phyloP scores from a whole-genome alignment of 1,139 yeast genomes.

The Lodderomyces margitis region DNA sequence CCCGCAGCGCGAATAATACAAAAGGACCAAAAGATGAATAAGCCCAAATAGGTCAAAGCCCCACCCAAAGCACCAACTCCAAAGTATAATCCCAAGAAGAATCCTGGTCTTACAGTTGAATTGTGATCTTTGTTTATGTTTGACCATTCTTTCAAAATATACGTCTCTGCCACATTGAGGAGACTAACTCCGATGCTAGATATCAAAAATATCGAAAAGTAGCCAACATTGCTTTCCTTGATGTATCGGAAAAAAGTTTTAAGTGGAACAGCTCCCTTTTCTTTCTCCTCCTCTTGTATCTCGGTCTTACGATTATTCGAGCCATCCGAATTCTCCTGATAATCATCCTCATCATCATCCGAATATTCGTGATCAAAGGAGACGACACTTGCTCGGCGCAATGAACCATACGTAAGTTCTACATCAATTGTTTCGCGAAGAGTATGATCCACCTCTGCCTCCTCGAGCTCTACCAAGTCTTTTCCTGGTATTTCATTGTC shows the following conservation, averaged over 20 bases:
- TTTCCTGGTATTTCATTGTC: constrained; percentile 19
- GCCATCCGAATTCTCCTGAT: constrained; percentile 7
- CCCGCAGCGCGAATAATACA: constrained; percentile 32
- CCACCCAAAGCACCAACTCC: constrained; percentile 29
- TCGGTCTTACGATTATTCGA: constrained; percentile 23
- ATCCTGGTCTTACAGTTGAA: constrained; percentile 19
- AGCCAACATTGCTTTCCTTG: constrained; percentile 32
- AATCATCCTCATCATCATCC: constrained; percentile 12
- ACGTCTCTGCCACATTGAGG: constrained; percentile 26
- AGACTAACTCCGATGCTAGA: constrained; percentile 19
- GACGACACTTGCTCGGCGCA: constrained; percentile 21
- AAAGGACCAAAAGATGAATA: constrained; percentile 30
- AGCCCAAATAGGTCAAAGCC: constrained; percentile 26
- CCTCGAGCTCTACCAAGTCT: not conserved
- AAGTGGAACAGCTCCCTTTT: constrained; percentile 34
- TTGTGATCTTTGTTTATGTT: constrained; percentile 31
- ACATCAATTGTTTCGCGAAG: constrained; percentile 34
- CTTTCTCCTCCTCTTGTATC: constrained; percentile 27
- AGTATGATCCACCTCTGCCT: not conserved
- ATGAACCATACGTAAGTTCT: constrained; percentile 23
- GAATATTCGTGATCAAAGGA: constrained; percentile 23
- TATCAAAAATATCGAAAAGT: constrained; percentile 24
- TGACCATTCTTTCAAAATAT: constrained; percentile 38
- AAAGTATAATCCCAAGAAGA: constrained; percentile 27
- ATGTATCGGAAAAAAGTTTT: constrained; percentile 32